Evolutionary conservation across 148 eudicot genomes (phyloP).

Genomic region (Vaccinium corymbosum): DNA sequence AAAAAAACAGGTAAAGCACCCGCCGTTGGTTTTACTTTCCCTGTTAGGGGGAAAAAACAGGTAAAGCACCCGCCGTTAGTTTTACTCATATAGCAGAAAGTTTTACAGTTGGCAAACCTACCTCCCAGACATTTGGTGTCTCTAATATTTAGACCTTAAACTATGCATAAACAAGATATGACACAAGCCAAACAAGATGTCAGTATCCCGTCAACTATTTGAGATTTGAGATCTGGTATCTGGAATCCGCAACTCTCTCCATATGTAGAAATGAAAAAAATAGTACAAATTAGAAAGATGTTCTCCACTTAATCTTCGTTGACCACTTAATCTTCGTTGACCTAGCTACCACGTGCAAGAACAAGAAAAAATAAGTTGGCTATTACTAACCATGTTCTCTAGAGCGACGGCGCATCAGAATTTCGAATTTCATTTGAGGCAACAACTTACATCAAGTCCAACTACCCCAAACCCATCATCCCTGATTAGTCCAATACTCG

Average conservation of each 20-base stretch:
- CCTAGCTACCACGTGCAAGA: not conserved
- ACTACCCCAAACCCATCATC: not conserved
- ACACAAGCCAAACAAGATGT: not conserved
- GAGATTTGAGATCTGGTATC: not conserved
- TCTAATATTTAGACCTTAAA: not conserved
- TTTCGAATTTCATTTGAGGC: not conserved
- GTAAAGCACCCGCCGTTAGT: not conserved
- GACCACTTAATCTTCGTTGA: not conserved
- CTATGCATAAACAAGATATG: not conserved
- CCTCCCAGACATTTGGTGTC: not conserved
- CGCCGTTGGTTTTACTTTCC: not conserved
- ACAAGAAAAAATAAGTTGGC: not conserved
- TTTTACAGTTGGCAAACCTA: not conserved
- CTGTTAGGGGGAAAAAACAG: not conserved
- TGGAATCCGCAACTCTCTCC: not conserved
- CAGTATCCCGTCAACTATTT: not conserved
- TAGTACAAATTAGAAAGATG: not conserved
- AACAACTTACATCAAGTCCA: not conserved
- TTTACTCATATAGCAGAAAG: not conserved
- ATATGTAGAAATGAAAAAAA: not conserved
- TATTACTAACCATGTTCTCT: not conserved
- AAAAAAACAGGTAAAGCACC: slow-evolving; percentile 11
- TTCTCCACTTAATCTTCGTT: not conserved
- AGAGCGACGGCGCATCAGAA: not conserved
- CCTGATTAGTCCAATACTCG: not conserved